Evolutionary conservation across 768 basidiomycete genomes (phyloP), one percentile per base, ranked within the genome.

Genomic region (Leccinum sublutescens): DNA sequence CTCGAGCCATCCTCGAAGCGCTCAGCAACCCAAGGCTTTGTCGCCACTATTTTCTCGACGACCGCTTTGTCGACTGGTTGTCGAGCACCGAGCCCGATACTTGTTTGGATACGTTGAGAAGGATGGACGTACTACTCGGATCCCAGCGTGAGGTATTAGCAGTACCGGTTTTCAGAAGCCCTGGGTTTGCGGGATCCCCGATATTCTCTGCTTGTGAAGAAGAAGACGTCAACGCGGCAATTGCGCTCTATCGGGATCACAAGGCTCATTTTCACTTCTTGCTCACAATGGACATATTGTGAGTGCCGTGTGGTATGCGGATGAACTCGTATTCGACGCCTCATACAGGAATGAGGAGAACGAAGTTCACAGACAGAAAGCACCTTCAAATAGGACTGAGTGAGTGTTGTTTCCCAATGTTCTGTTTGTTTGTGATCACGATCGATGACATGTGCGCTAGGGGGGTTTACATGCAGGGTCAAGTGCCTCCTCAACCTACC

Each of bases 241-340:
- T 60, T 19, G 3, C 11, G 1, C 55, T 57, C 34, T 64, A 64
- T 14, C 19, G 43, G 23, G 15, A 34, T 10, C 57, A 40, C 29
- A 56, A 52, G 14, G 38, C 55, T 0, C 49, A 64, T 17, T 63
- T 64, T 43, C 52, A 56, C 19, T 64, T 56, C 29, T 50, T 64
- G 52, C 49, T 64, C 11, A 54, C 34, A 17, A 63, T 51, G 19
- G 45, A 56, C 15, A 50, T 63, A n/a, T 64, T 62, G 62, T 64
- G n/a, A 43, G 54, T 47, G 10, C 36, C 14, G 2, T 15, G 34
- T 2, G 9, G 1, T 5, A 25, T 11, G 15, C 27, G 4, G 3
- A 50, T 25, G 11, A 50, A 25, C n/a, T 45, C 45, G 12, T 4
- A 14, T 15, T 5, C 34, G n/a, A 58, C 31, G 11, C 6, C 1